These are phyloP conservation scores for Aspergillus ustus DNA, from an alignment of 2,329 filamentous ascomycete species.

Conservation along the genomic window DNA sequence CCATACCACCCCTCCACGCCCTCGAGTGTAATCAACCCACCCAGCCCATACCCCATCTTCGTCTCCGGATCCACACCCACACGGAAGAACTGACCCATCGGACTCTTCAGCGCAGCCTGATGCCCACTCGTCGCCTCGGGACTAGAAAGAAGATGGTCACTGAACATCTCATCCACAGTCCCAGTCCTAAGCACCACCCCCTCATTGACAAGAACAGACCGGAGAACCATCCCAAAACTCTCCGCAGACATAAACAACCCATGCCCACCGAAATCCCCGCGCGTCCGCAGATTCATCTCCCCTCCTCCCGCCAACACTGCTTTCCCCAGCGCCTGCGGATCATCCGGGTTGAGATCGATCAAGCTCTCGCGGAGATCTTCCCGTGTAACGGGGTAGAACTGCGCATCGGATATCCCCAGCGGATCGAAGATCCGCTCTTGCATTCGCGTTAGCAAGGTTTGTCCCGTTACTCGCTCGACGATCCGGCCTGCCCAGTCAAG, in stretches of 20 bases:
- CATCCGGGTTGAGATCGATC: conserved; percentile 46
- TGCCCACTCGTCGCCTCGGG: conserved; percentile 28
- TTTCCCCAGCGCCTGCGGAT: conserved; percentile 40
- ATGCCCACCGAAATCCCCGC: conserved; percentile 50
- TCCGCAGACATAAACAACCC: conserved; percentile 43
- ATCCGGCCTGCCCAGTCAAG: conserved; percentile 60
- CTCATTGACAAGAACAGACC: neutral
- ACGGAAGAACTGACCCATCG: conserved; percentile 43
- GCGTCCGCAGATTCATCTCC: conserved; percentile 37
- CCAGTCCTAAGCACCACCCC: neutral
- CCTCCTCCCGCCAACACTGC: conserved; percentile 42
- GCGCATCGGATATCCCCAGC: neutral
- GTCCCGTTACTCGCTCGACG: conserved; percentile 53
- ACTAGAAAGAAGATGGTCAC: neutral
- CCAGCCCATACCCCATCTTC: conserved; percentile 48
- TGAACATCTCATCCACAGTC: neutral
- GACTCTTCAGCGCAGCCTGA: conserved; percentile 34
- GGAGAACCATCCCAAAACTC: conserved; percentile 38
- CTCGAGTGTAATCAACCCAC: conserved; percentile 48
- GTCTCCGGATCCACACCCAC: conserved; percentile 37
- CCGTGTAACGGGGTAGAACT: conserved; percentile 37
- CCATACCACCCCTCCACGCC: conserved; percentile 52
- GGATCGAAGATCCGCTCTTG: neutral
- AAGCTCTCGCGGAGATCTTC: conserved; percentile 42
- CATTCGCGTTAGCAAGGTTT: conserved; percentile 47